Percentiles rank a stretch among this genome's conserved stretches.
Evolutionary conservation across 1,139 yeast genomes (phyloP).

Genomic region (Lodderomyces oxycetoniae): DNA sequence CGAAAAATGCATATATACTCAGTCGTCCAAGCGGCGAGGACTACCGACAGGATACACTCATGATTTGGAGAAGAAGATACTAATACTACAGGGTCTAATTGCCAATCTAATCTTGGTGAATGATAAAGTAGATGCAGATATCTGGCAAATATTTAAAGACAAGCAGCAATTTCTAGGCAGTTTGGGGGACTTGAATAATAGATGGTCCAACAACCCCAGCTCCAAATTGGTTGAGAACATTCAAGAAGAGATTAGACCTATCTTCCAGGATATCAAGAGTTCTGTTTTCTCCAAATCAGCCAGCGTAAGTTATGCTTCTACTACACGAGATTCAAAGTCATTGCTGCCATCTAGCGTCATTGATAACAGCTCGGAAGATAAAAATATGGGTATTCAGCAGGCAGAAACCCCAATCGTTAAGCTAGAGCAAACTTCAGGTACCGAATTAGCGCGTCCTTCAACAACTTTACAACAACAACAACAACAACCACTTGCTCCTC

Average conservation of each 20-base stretch:
- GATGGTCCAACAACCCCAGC: slow-evolving; percentile 13
- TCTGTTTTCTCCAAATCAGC: not conserved
- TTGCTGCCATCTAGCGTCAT: slow-evolving; percentile 2
- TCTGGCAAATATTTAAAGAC: slow-evolving; percentile 8
- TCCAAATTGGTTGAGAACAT: slow-evolving; percentile 6
- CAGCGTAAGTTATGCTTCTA: not conserved
- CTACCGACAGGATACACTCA: slow-evolving; percentile 23
- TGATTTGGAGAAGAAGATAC: slow-evolving; percentile 19
- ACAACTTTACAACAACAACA: not conserved
- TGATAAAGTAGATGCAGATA: slow-evolving; percentile 8
- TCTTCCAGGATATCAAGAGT: slow-evolving; percentile 1
- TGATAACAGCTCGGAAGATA: not conserved
- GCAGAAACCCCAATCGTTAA: no score
- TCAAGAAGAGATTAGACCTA: slow-evolving; percentile 1
- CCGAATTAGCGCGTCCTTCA: no score
- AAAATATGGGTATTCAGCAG: no score
- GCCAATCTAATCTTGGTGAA: slow-evolving; percentile 11
- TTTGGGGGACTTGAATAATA: slow-evolving; percentile 9
- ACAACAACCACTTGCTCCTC: not conserved
- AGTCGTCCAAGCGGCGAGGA: slow-evolving; percentile 20
- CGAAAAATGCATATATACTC: slow-evolving; percentile 18
- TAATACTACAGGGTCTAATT: slow-evolving; percentile 17
- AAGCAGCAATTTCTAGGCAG: slow-evolving; percentile 4
- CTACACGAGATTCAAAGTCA: not conserved
- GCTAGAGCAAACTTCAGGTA: no score